Evolutionary conservation across 192 early-diverging fungal species (phyloP).

Genomic region (Mortierella hygrophila): DNA sequence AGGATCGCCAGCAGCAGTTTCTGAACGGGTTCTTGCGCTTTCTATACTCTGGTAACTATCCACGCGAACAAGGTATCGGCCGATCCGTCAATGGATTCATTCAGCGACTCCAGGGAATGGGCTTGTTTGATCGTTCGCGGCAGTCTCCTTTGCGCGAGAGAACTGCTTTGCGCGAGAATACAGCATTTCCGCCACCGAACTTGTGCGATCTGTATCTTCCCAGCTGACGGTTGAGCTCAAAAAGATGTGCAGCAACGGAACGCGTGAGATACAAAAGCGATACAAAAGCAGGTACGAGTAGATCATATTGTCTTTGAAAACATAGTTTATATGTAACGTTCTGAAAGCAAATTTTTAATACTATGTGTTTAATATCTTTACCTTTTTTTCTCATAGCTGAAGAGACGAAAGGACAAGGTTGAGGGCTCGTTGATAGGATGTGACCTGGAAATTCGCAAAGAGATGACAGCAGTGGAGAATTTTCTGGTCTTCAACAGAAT

Average conservation of each 20-base stretch:
- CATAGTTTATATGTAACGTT: background rate
- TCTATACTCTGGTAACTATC: too few relatives aligned
- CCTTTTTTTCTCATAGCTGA: background rate
- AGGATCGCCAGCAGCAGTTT: background rate
- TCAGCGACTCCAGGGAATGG: background rate
- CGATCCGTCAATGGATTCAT: background rate
- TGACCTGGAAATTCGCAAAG: background rate
- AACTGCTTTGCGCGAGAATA: background rate
- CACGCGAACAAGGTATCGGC: background rate
- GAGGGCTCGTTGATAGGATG: background rate
- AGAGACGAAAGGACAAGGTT: background rate
- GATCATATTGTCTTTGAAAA: background rate
- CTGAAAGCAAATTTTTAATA: too few relatives aligned
- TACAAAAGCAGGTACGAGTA: background rate
- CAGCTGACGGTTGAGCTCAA: background rate
- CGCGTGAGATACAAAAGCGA: background rate
- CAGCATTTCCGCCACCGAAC: background rate
- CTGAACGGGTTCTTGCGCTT: too few relatives aligned
- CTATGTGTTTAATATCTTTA: background rate
- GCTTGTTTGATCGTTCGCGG: background rate
- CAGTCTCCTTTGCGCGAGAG: background rate
- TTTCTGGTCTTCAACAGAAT: background rate
- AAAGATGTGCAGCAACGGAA: background rate
- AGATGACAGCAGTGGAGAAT: background rate
- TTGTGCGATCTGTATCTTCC: background rate